Percentiles rank a stretch among this genome's conserved stretches.
Conservation (phyloP, 257 asterid genomes). For the Handroanthus guayacan region DNA sequence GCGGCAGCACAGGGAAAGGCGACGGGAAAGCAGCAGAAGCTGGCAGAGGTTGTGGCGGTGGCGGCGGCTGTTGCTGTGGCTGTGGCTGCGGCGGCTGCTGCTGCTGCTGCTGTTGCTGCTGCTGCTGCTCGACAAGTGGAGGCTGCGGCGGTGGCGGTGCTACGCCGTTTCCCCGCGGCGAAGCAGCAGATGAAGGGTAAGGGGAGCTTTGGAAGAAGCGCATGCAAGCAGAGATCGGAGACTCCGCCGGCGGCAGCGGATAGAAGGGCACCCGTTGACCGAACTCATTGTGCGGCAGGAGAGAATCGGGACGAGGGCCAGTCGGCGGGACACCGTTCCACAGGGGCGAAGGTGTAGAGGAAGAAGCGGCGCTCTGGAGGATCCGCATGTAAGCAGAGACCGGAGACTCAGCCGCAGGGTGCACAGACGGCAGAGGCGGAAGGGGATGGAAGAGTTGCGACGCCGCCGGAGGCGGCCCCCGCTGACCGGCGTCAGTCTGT, state of each 20-base stretch:
- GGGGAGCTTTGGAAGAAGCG: slow-evolving; percentile 36
- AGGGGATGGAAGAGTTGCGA: slow-evolving; percentile 66
- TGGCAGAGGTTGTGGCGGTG: slow-evolving; percentile 30
- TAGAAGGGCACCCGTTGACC: slow-evolving; percentile 37
- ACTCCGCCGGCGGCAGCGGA: slow-evolving; percentile 38
- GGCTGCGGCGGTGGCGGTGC: slow-evolving; percentile 37
- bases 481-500: slow-evolving; percentile 44
- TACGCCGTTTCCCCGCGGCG: slow-evolving; percentile 44
- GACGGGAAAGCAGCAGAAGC: slow-evolving; percentile 39
- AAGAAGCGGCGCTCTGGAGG: slow-evolving; percentile 40
- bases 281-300: slow-evolving; percentile 36
- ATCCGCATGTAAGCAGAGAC: slow-evolving; percentile 55
- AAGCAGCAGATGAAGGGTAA: slow-evolving; percentile 36
- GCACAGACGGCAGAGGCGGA: slow-evolving; percentile 59
- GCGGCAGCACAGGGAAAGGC: slow-evolving; percentile 44
- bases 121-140: slow-evolving; percentile 25
- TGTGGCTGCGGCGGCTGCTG: slow-evolving; percentile 30
- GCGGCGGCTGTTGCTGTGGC: slow-evolving; percentile 30
- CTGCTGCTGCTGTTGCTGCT: slow-evolving; percentile 19
- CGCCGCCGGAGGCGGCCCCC: slow-evolving; percentile 30
- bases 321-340: slow-evolving; percentile 36
- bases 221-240: slow-evolving; percentile 39
- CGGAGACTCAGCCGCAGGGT: slow-evolving; percentile 55
- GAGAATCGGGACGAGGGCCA: slow-evolving; percentile 36
- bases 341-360: slow-evolving; percentile 29